These are phyloP conservation scores for Letharia lupina DNA, from an alignment of 495 filamentous ascomycete genomes.

Conservation along the genomic window DNA sequence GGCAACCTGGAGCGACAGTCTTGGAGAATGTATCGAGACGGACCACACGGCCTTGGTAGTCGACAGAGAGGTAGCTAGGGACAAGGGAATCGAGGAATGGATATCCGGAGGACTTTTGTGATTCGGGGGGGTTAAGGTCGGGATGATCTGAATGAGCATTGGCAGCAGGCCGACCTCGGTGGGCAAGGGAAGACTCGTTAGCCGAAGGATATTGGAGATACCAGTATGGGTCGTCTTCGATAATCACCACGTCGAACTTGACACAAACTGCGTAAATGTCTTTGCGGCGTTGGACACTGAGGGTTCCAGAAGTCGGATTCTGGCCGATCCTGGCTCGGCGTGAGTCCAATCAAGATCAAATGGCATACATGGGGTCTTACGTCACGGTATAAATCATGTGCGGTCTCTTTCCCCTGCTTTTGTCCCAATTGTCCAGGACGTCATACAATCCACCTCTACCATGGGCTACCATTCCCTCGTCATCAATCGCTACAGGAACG, in stretches of 20 bases:
- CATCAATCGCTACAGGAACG: conserved; percentile 65
- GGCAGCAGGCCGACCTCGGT: neutral
- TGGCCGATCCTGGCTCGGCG: conserved; percentile 60
- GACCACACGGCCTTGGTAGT: conserved; percentile 80
- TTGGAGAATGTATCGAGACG: conserved; percentile 79
- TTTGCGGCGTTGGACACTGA: conserved; percentile 60
- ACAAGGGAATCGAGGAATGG: conserved; percentile 76
- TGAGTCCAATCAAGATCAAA: neutral
- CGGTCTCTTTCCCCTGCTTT: conserved; percentile 59
- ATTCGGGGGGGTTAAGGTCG: too few relatives aligned
- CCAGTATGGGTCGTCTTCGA: conserved; percentile 97
- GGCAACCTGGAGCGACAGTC: conserved; percentile 67
- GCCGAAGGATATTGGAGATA: conserved; percentile 76
- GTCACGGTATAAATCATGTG: conserved; percentile 87
- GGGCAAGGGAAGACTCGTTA: conserved; percentile 4
- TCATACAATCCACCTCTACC: conserved; percentile 68
- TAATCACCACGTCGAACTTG: conserved; percentile 80
- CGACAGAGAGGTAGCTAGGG: conserved; percentile 66
- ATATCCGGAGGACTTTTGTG: conserved; percentile 55
- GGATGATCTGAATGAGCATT: neutral
- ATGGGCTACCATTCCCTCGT: conserved; percentile 58
- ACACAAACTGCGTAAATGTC: conserved; percentile 74
- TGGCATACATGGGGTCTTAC: conserved; percentile 40
- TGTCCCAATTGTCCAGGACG: conserved; percentile 75
- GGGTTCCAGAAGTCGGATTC: conserved; percentile 75